Base-by-base conservation (phyloP, 164 flowering plant species). In the Malania oleifera region DNA sequence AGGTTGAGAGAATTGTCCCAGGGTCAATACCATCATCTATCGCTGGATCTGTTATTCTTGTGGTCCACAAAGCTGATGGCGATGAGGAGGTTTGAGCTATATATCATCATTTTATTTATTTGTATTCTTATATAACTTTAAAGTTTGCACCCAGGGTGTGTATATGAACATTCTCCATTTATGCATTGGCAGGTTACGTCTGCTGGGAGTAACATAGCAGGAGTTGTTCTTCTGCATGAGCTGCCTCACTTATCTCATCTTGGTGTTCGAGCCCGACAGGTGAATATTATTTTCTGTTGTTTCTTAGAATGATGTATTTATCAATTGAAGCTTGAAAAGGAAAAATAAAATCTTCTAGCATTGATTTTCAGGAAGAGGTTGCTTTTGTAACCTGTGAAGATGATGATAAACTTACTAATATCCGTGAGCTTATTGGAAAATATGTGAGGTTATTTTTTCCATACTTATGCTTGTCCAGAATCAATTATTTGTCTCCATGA, bases 211-310 rank as follows among this genome's bases (percentile, higher is more conserved):
- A 84, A 86, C 69, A 83, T 92, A 67, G 75, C 60, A 8, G 98
- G 96, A 48, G 82, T 92, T 59, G 68, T 92, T n/a, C 96, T 92
- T 28, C 77, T 87, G 59, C 98, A 92, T 65, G 98, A 92, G 77
- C 70, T 92, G 66, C 98, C 98, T 74, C 96, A 92, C 75, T 74
- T 92, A 54, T 92, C 96, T 54, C 98, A 92, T 78, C 91, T 92
- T 74, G 98, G 98, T 77, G 98, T 92, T 54, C 76, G 98, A 67
- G 93, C 98, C 24, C 95, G 98, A 2, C 98, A 92, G 67, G 98
- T 71, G 75, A 75, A 89, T 75, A 29, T 35, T 52, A 20, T 57
- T 29, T 53, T 46, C 59, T 25, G 15, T 58, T 24, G 31, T 31
- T 8, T 57, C 23, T 8, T 39, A 15, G 38, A 45, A 17, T 52